Evolutionary conservation across 371 early-diverging fungal species (phyloP).

Genomic region (Cokeromyces recurvatus): DNA sequence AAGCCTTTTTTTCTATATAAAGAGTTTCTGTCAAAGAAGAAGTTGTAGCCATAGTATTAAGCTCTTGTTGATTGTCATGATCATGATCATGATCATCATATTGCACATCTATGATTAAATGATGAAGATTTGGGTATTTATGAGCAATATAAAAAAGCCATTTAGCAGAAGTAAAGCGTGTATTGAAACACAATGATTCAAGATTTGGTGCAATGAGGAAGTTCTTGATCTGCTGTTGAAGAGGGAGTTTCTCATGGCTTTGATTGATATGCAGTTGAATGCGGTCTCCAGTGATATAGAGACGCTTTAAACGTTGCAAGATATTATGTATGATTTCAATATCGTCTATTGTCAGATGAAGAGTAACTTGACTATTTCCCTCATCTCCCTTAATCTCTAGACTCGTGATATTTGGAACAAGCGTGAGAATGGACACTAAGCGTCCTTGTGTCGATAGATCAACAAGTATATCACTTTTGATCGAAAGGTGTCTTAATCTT

Average conservation of each 20-base stretch:
- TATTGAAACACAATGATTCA: background rate
- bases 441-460: conserved; percentile 3
- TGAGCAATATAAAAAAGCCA: conserved; percentile 15
- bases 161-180: background rate
- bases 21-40: background rate
- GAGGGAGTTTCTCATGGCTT: background rate
- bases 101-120: conserved; percentile 2
- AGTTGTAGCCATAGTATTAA: no score
- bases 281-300: conserved; percentile 1
- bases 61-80: no score
- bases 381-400: background rate
- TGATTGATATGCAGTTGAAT: conserved; percentile 3
- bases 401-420: conserved; percentile 1
- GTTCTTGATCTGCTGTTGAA: background rate
- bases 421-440: background rate
- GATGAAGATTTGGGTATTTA: conserved; percentile 6
- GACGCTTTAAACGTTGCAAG: background rate
- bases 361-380: background rate
- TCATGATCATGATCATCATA: background rate
- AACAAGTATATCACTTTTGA: conserved; percentile 6
- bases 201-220: background rate
- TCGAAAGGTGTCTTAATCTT: background rate
- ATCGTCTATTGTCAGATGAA: conserved; percentile 5
- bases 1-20: background rate
- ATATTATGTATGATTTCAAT: conserved; percentile 6